phyloP scores from a whole-genome alignment of 148 eudicot genomes.

The Chenopodium suecicum region DNA sequence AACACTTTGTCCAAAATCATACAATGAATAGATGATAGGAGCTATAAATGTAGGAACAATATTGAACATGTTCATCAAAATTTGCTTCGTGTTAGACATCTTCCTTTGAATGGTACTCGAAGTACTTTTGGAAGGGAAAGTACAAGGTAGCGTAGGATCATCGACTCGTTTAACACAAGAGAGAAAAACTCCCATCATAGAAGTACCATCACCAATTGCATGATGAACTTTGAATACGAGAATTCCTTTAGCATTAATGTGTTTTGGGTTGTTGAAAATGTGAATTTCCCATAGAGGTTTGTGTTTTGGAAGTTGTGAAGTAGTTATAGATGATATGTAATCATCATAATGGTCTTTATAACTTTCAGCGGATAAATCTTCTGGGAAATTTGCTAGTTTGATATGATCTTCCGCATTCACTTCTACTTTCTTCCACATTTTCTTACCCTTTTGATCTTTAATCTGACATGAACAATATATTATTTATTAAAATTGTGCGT shows the following conservation, averaged over 20 bases:
- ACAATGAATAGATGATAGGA: slow-evolving; percentile 20
- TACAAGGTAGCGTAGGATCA: slow-evolving; percentile 21
- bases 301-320: not conserved
- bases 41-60: slow-evolving; percentile 7
- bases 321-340: not conserved
- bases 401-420: slow-evolving; percentile 21
- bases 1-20: slow-evolving; percentile 29
- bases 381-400: not conserved
- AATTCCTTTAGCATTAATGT: no score
- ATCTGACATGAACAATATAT: slow-evolving; percentile 11
- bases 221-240: not conserved
- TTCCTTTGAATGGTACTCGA: not conserved
- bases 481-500: not conserved
- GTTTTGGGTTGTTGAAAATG: not conserved
- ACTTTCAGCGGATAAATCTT: not conserved
- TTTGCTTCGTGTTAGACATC: no score
- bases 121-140: slow-evolving; percentile 15
- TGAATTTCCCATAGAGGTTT: slow-evolving; percentile 5
- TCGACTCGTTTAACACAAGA: slow-evolving; percentile 16
- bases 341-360: not conserved
- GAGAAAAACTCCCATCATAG: slow-evolving; percentile 19
- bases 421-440: slow-evolving; percentile 37
- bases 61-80: not conserved
- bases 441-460: slow-evolving; percentile 16
- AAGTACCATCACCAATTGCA: slow-evolving; percentile 23